A percentile compares a stretch with the other conserved stretches of the same genome.
Evolutionary conservation across 2,329 filamentous ascomycete species (phyloP).

Genomic region (Didymosphaeria variabile): DNA sequence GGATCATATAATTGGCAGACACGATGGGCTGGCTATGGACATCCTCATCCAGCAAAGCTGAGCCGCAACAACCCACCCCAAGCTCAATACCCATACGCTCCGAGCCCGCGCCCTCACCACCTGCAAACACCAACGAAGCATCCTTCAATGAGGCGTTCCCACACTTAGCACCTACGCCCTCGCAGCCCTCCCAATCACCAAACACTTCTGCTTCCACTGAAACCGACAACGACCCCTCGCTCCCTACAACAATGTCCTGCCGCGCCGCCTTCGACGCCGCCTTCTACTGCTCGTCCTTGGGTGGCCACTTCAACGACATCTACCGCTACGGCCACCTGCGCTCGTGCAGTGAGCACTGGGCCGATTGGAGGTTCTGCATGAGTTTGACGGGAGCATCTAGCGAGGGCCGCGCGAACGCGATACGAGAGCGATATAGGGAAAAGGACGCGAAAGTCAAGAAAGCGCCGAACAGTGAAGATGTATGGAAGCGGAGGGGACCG

Average conservation of each 20-base stretch:
- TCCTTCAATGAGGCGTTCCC: constrained; percentile 64
- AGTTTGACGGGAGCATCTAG: constrained; percentile 70
- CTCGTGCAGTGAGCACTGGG: constrained; percentile 84
- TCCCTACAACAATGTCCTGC: constrained; percentile 87
- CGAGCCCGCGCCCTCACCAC: constrained; percentile 40
- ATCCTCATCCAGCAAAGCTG: constrained; percentile 30
- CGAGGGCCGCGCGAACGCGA: constrained; percentile 63
- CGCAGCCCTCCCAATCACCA: constrained; percentile 22
- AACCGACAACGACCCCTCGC: constrained; percentile 48
- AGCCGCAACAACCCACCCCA: constrained; percentile 26
- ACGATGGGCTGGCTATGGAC: constrained; percentile 56
- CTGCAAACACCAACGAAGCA: constrained; percentile 43
- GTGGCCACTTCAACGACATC: constrained; percentile 89
- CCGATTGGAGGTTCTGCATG: constrained; percentile 99
- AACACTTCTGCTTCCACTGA: constrained; percentile 23
- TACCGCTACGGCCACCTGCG: constrained; percentile 85
- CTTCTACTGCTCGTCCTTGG: constrained; percentile 91
- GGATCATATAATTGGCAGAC: not conserved
- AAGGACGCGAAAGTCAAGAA: constrained; percentile 73
- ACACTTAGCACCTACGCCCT: constrained; percentile 52
- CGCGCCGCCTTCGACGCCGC: constrained; percentile 89
- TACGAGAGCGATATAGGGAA: constrained; percentile 73
- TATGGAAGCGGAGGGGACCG: constrained; percentile 79
- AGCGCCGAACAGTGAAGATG: constrained; percentile 82
- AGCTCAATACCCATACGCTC: constrained; percentile 27